Evolutionary conservation across 1,284 basidiomycete genomes (phyloP).

Genomic region (Cerrena zonata): DNA sequence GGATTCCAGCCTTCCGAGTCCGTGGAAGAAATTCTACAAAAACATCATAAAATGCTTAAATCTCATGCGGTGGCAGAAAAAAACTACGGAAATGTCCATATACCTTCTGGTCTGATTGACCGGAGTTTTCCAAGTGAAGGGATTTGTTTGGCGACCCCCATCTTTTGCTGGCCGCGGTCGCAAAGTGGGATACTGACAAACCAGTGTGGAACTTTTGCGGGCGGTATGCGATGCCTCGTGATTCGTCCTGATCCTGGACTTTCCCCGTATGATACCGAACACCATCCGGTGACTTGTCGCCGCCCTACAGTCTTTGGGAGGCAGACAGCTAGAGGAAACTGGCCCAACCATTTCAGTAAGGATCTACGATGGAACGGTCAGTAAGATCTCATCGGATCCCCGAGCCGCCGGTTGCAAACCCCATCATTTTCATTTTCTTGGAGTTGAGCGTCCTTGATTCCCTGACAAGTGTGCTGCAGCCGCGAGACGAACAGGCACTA

Average conservation of each 20-base stretch:
- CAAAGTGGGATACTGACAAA: neutral
- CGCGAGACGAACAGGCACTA: neutral
- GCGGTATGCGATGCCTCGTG: conserved; percentile 21
- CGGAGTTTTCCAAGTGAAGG: neutral
- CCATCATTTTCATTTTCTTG: neutral
- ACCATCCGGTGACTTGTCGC: conserved; percentile 1
- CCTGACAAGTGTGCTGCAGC: neutral
- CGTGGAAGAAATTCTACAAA: conserved; percentile 3
- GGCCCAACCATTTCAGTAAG: neutral
- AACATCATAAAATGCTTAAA: neutral
- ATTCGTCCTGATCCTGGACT: conserved; percentile 12
- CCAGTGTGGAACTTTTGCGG: conserved; percentile 7
- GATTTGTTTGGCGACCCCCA: neutral
- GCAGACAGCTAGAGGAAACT: neutral
- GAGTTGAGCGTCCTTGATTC: neutral
- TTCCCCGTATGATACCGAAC: conserved; percentile 17
- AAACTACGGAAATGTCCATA: neutral
- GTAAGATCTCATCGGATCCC: conserved; percentile 14
- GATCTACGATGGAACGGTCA: conserved; percentile 9
- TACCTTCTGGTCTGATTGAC: neutral
- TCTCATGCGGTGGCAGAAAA: neutral
- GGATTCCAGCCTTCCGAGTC: neutral
- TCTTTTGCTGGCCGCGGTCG: neutral
- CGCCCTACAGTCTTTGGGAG: neutral
- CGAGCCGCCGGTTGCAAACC: conserved; percentile 11